phyloP scores from a whole-genome alignment of 352 stramenopile genomes.

The Phytophthora vignae region DNA sequence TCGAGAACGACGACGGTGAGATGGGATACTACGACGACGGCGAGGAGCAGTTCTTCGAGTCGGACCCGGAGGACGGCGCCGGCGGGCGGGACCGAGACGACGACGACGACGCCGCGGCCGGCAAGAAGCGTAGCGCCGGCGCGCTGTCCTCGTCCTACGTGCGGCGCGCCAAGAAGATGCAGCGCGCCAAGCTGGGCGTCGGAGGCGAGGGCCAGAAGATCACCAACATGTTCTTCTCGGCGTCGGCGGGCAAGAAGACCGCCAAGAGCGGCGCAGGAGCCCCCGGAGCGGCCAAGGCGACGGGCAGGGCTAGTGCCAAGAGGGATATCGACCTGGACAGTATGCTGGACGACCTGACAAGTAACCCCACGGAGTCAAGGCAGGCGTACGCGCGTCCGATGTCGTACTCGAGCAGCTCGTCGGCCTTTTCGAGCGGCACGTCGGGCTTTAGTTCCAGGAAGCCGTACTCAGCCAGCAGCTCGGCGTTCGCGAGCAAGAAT shows the following conservation, averaged over 20 bases:
- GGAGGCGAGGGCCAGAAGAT: slow-evolving; percentile 85
- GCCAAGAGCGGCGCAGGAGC: slow-evolving; percentile 16
- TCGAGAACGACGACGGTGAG: slow-evolving; percentile 86
- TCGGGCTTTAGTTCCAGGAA: slow-evolving; percentile 33
- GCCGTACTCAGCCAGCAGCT: slow-evolving; percentile 17
- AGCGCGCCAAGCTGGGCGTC: slow-evolving; percentile 76
- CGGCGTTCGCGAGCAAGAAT: slow-evolving; percentile 10
- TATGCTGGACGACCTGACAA: slow-evolving; percentile 87
- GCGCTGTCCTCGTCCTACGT: slow-evolving; percentile 83
- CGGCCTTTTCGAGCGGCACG: slow-evolving; percentile 23
- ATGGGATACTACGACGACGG: slow-evolving; percentile 92
- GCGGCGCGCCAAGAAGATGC: slow-evolving; percentile 83
- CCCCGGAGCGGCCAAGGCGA: slow-evolving; percentile 21
- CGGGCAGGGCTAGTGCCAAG: slow-evolving; percentile 44
- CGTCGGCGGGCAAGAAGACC: slow-evolving; percentile 47
- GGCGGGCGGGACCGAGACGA: slow-evolving; percentile 33
- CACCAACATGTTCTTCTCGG: slow-evolving; percentile 90
- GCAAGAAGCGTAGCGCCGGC: slow-evolving; percentile 81
- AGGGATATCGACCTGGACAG: slow-evolving; percentile 89
- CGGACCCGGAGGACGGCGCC: slow-evolving; percentile 62
- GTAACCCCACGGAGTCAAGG: slow-evolving; percentile 76
- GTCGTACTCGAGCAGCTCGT: slow-evolving; percentile 64
- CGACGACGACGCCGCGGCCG: slow-evolving; percentile 47
- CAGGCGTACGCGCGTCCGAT: slow-evolving; percentile 60
- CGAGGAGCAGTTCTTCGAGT: slow-evolving; percentile 92